Evolutionary conservation across 2,329 filamentous ascomycete species (phyloP), one percentile per base, ranked within the genome.

Genomic region (Stemphylium beticola): DNA sequence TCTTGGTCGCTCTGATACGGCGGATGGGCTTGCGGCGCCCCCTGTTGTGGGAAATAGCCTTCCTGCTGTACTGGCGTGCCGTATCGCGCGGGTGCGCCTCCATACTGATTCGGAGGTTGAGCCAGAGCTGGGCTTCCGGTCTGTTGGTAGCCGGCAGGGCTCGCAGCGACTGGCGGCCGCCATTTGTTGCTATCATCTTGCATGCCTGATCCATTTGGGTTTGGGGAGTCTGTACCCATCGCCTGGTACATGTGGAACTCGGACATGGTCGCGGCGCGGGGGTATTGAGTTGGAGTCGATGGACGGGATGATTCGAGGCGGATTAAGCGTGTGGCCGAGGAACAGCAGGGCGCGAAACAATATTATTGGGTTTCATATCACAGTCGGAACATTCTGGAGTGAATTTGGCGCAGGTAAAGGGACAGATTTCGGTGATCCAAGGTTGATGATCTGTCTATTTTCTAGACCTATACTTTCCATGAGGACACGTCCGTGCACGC

Each of bases 141-240:
- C 62, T 81, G 78, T 38, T 79, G 75, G 58, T 81, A 80, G 43
- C 76, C 77, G 32, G 69, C 65, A 17, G 78, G 77, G 55, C 76
- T 75, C 22, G 78, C 72, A 43, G 78, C 79, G 49, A 80, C 76
- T 41, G 74, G 74, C 22, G 77, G 76, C 11, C 76, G 73, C 55
- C 73, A 75, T 53, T 70, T 65, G 38, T 69, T 69, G 7, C 64
- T 61, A 42, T 75, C 68, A 44, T 73, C 64, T 53, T 68, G 66
- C 32, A 61, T 63, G 22, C 62, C 63, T 24, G 57, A 52, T 22
- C 69, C 72, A 17, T 69, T 67, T 39, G 68, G 62, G 39, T 71
- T 67, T 33, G 67, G 65, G n/a, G 67, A 55, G 53, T 59, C 64
- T 49, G 70, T 64, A 37, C 66, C 71, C 33, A 72, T 60, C 55